Percentiles rank a stretch among this genome's conserved stretches.
These are phyloP conservation scores for Metschnikowia baotianmanensis DNA, from an alignment of 805 yeast genomes.

Conservation along the genomic window DNA sequence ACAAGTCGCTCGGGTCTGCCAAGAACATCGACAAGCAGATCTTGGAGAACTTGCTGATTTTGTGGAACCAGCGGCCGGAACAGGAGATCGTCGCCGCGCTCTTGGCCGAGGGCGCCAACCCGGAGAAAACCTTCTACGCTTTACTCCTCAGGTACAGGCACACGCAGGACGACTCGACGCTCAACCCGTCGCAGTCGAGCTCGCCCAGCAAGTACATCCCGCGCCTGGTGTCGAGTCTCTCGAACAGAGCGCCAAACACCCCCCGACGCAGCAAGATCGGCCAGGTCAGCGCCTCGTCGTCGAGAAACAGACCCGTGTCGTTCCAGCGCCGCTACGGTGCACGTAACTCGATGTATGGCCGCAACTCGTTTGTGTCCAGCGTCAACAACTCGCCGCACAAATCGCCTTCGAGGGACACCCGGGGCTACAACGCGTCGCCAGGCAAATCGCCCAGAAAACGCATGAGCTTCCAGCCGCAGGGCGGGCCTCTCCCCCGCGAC, in stretches of 20 bases:
- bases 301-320: constrained; percentile 38
- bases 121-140: constrained; percentile 47
- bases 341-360: constrained; percentile 20
- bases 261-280: constrained; percentile 22
- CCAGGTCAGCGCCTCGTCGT: constrained; percentile 34
- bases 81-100: constrained; percentile 38
- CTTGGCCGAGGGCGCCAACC: constrained; percentile 38
- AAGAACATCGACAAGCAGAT: constrained; percentile 52
- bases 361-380: constrained; percentile 31
- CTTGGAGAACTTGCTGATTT: constrained; percentile 51
- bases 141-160: constrained; percentile 45
- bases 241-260: constrained; percentile 11
- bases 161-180: constrained; percentile 31
- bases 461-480: constrained; percentile 14
- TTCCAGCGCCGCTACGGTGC: constrained; percentile 39
- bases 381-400: constrained; percentile 33
- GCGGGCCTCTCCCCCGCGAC: constrained; percentile 40
- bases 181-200: constrained; percentile 17
- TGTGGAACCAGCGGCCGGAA: constrained; percentile 55
- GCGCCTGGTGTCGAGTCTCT: constrained; percentile 12
- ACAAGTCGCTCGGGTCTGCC: constrained; percentile 46
- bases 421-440: constrained; percentile 16
- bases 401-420: constrained; percentile 17
- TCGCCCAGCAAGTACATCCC: constrained; percentile 16
- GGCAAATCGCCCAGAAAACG: constrained; percentile 24